Conservation (phyloP, 1,284 basidiomycete species). For the Heliocybe sulcata region DNA sequence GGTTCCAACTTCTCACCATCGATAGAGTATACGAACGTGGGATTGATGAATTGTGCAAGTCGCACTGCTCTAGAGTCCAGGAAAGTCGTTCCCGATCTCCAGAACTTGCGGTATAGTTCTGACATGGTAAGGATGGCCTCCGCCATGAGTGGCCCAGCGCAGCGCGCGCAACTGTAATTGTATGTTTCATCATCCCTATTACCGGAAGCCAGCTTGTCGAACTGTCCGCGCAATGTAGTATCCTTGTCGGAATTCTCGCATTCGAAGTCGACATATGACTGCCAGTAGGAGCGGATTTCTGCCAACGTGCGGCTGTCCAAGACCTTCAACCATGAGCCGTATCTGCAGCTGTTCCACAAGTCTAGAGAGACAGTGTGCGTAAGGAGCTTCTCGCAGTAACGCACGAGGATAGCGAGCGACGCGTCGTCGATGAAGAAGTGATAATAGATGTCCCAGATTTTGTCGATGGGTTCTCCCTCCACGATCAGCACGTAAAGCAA, state of each 20-base stretch:
- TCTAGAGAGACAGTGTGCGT: constrained; percentile 25
- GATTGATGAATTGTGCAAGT: constrained; percentile 30
- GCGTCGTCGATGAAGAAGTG: constrained; percentile 41
- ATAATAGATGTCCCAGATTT: constrained; percentile 51
- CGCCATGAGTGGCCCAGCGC: neutral
- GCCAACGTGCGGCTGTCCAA: constrained; percentile 31
- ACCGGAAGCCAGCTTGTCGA: constrained; percentile 2
- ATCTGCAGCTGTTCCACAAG: constrained; percentile 35
- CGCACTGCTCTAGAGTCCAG: constrained; percentile 15
- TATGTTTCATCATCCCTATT: constrained; percentile 16
- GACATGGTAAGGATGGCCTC: constrained; percentile 13
- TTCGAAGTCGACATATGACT: constrained; percentile 23
- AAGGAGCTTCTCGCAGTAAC: constrained; percentile 37
- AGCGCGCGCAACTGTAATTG: constrained; percentile 2
- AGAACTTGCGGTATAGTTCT: constrained; percentile 26
- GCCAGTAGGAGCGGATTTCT: constrained; percentile 37
- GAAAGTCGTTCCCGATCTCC: constrained; percentile 35
- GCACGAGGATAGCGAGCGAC: constrained; percentile 28
- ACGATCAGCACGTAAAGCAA: constrained; percentile 28
- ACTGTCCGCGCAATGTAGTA: neutral
- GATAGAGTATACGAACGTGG: constrained; percentile 38
- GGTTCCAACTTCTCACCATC: constrained; percentile 33
- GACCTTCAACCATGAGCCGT: constrained; percentile 28
- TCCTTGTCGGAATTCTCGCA: constrained; percentile 8
- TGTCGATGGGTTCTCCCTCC: constrained; percentile 17